Conservation (phyloP, 805 yeast genomes). For the Brettanomyces custersianus region DNA sequence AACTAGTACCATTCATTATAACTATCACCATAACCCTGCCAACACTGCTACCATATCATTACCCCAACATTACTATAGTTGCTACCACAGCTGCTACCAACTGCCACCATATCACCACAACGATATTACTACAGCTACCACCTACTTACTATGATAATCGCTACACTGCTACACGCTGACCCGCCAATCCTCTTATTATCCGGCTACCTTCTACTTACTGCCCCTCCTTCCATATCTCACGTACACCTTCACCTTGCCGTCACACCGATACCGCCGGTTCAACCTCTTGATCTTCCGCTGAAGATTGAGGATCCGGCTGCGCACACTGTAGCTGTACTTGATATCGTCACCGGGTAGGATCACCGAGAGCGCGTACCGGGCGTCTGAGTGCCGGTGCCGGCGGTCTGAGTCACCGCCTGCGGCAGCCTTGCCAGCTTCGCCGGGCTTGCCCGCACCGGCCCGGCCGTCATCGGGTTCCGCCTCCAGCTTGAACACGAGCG, state of each 20-base stretch:
- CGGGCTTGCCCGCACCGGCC: slow-evolving; percentile 8
- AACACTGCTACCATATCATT: no score
- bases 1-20: no score
- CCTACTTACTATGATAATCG: no score
- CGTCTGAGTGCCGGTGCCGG: slow-evolving; percentile 2
- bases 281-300: slow-evolving; percentile 55
- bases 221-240: slow-evolving; percentile 37
- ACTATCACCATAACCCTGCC: no score
- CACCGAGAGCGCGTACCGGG: slow-evolving; percentile 22
- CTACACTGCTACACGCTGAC: no score
- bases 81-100: no score
- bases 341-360: slow-evolving; percentile 40
- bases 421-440: slow-evolving; percentile 6
- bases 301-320: slow-evolving; percentile 47
- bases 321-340: slow-evolving; percentile 50
- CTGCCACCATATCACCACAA: no score
- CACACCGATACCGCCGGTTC: slow-evolving; percentile 32
- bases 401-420: not conserved
- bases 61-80: no score
- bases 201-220: no score
- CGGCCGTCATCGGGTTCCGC: slow-evolving; percentile 5
- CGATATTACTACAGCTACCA: no score
- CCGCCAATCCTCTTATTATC: no score
- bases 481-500: slow-evolving; percentile 36
- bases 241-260: slow-evolving; percentile 42